Base-by-base conservation (phyloP, 768 basidiomycete genomes). In the Trametes elegans region DNA sequence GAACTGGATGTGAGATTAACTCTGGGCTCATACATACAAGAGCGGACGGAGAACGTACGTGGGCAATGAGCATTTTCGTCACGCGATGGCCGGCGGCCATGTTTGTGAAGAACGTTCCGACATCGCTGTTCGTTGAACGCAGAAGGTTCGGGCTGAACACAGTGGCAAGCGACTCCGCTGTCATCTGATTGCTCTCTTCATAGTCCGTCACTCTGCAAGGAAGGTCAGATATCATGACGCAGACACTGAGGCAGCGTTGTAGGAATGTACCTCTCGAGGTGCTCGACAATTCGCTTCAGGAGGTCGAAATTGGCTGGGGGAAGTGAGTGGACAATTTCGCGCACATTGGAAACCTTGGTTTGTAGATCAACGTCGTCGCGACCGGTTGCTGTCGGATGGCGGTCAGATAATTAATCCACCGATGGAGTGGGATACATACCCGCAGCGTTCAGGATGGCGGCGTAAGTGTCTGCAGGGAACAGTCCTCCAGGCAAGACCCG, bases 101-200 rank as follows among this genome's bases (percentile, higher is more conserved):
- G 62, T 91, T 90, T 51, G 85, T 79, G 57, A 91, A 76, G 62
- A 90, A 87, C 70, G 87, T 77, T 10, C 79, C 82, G 69, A 90
- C 87, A 65, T 90, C 86, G 57, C 88, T 88, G 64, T 87, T 83
- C 2, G 87, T 88, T 3, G 88, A 85, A 18, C 89, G 83, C 47
- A 90, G 66, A 42, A 92, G 70, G 65, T 90, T 91, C 6, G 88
- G 90, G 57, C 88, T 88, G 70, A 93, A 92, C 16, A 93, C 90
- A 48, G 92, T 91, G 0, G 92, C 86, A 3, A 94, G 76, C 7
- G 87, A 84, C 60, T 92, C 86, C 1, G 89, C 84, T 2, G 88
- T 90, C 92, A 94, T 94, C 56, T 93, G 91, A 62, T 93, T 94
- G 44, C 84, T 79, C 54, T 93, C 90, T 66, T 93, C 90, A 69